Evolutionary conservation across 176 grass and related monocot genomes (phyloP).

Genomic region (Cocos nucifera): DNA sequence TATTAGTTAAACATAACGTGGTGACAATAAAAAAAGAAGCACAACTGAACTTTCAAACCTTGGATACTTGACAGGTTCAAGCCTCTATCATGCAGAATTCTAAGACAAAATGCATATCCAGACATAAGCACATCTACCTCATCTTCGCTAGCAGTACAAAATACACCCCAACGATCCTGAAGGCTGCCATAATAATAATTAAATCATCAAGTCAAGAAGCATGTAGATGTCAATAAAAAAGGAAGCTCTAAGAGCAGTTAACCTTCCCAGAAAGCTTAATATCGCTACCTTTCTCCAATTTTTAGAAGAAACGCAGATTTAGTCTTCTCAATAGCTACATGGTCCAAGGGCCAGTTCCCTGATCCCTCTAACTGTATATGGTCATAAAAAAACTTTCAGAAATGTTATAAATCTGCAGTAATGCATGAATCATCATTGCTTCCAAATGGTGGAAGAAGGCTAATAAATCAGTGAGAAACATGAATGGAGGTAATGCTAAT

Average conservation of each 20-base stretch:
- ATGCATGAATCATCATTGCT: no score
- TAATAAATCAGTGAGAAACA: no score
- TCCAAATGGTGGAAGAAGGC: no score
- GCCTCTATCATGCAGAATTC: constrained; percentile 80
- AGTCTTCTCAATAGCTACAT: constrained; percentile 75
- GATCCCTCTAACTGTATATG: constrained; percentile 78
- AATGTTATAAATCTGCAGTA: not conserved
- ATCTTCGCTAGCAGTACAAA: constrained; percentile 66
- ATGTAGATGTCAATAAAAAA: not conserved
- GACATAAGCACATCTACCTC: constrained; percentile 75
- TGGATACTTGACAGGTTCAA: constrained; percentile 38
- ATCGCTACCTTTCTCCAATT: constrained; percentile 84
- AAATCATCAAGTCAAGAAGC: not conserved
- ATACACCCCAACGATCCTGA: constrained; percentile 50
- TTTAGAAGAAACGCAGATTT: constrained; percentile 89
- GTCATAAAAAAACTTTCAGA: not conserved
- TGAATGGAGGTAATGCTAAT: no score
- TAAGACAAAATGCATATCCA: constrained; percentile 88
- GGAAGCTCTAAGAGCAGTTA: not conserved
- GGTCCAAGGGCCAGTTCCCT: constrained; percentile 91
- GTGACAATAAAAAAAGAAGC: no score
- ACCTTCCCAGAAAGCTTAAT: not conserved
- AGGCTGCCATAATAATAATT: constrained; percentile 46
- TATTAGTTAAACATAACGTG: no score
- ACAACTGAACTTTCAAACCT: constrained; percentile 34